Percentiles rank a stretch among this genome's conserved stretches.
Conservation (phyloP, 139 green algal genomes). For the Chlorella ohadii region DNA sequence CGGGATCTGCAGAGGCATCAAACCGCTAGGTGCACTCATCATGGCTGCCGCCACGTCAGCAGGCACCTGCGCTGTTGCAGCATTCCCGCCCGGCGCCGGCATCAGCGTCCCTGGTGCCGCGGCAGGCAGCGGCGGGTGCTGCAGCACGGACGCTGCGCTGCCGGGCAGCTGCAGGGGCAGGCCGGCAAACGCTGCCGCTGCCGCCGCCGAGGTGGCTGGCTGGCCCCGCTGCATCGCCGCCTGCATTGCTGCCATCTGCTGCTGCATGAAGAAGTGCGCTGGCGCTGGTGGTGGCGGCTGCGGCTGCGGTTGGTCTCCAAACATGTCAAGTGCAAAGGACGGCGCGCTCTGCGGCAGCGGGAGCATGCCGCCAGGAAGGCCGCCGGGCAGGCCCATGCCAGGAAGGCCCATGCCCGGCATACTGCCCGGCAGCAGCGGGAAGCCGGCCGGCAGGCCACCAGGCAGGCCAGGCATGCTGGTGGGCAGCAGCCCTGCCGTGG, state of each 20-base stretch:
- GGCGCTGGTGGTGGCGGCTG: neutral
- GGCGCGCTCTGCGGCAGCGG: neutral
- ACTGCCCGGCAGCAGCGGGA: too few relatives aligned
- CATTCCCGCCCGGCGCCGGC: neutral
- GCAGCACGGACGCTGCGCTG: neutral
- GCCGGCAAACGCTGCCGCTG: neutral
- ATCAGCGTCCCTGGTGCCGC: neutral
- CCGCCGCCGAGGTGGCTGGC: neutral
- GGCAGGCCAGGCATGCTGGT: too few relatives aligned
- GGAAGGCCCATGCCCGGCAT: too few relatives aligned
- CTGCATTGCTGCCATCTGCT: neutral
- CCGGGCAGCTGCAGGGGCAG: neutral
- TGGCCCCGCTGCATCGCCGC: neutral
- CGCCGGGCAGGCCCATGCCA: too few relatives aligned
- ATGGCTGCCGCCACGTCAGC: slow-evolving; percentile 10
- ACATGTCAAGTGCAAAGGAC: slow-evolving; percentile 23
- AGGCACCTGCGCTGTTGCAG: neutral
- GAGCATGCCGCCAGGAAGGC: too few relatives aligned
- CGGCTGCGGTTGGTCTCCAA: slow-evolving; percentile 4
- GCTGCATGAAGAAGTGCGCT: neutral
- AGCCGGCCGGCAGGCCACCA: too few relatives aligned
- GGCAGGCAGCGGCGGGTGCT: neutral
- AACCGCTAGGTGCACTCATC: neutral
- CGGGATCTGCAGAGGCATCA: neutral
- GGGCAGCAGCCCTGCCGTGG: too few relatives aligned